Evolutionary conservation across 768 basidiomycete species (phyloP).

Genomic region (Lactifluus hygrophoroides): DNA sequence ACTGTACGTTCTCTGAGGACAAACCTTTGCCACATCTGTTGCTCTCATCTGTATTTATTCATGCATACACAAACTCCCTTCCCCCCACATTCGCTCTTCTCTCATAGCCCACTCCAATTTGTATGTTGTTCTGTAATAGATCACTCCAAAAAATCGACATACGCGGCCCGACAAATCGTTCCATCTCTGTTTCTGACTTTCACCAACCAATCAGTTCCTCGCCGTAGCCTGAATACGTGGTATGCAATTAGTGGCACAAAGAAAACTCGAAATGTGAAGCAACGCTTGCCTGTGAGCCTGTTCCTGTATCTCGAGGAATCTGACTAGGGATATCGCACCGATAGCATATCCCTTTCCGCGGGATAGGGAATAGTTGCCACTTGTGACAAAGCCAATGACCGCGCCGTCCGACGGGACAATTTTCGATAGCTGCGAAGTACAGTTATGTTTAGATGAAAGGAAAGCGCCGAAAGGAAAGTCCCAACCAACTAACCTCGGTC

Average conservation of each 20-base stretch:
- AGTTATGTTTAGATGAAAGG: conserved; percentile 1
- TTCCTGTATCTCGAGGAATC: conserved; percentile 42
- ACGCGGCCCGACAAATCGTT: conserved; percentile 14
- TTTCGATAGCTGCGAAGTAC: conserved; percentile 36
- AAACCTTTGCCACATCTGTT: not conserved
- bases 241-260: not conserved
- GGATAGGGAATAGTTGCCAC: conserved; percentile 74
- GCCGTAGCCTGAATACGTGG: conserved; percentile 8
- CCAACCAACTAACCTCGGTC: conserved; percentile 24
- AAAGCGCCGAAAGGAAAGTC: not conserved
- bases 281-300: conserved; percentile 36
- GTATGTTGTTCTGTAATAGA: conserved; percentile 6
- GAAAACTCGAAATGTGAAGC: not conserved
- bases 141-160: conserved; percentile 13
- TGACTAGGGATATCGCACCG: conserved; percentile 56
- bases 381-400: conserved; percentile 77
- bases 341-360: conserved; percentile 73
- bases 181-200: conserved; percentile 58
- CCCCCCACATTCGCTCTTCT: not conserved
- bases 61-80: not conserved
- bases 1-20: not conserved
- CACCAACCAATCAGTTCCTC: conserved; percentile 35
- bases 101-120: conserved; percentile 1
- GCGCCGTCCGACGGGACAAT: conserved; percentile 32
- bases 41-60: conserved; percentile 13